Base-by-base conservation (phyloP, 306 rosid species). In the Hippophae tibetana region DNA sequence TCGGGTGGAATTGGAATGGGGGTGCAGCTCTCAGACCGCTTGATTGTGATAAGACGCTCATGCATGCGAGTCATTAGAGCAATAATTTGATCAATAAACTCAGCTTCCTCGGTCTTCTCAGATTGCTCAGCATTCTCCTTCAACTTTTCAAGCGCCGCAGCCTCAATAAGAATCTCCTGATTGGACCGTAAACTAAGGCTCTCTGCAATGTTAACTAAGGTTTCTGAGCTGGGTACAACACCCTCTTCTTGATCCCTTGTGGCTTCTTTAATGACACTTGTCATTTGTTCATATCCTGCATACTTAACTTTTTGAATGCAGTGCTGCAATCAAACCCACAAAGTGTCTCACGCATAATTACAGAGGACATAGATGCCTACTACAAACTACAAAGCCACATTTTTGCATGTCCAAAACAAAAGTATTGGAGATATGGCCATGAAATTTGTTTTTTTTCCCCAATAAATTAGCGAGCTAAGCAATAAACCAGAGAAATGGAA, bases 121-220 rank as follows among this genome's bases (percentile, higher is more conserved):
- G 80, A 67, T 76, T 86, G 94, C 72, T 86, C 94, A 41, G 89
- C 94, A 74, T 80, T 82, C 63, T 88, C 90, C 79, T 93, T 88
- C 73, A 88, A 76, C 76, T 74, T 92, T 74, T 86, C 86, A 43
- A 86, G 97, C 44, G 99, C 89, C 53, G 84, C 86, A 56, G 95
- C 92, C 77, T 86, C 99, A 50, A 88, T 92, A 66, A 92, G 80
- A 78, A 88, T 76, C 71, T 92, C 93, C 77, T 82, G 77, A 71
- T 88, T 86, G 18, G 93, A 70, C 70, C 57, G 78, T 69, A 82
- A 64, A 74, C 76, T 71, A 57, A 92, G 78, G 68, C 77, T 65
- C 72, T 88, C 93, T 6, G 84, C 77, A 73, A 83, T 80, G 74
- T 83, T 83, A 64, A 64, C 82, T 70, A 85, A 69, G 61, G 64